These are phyloP conservation scores for Saccharomyces pastorianus DNA, from an alignment of 1,139 yeast genomes.

Conservation along the genomic window DNA sequence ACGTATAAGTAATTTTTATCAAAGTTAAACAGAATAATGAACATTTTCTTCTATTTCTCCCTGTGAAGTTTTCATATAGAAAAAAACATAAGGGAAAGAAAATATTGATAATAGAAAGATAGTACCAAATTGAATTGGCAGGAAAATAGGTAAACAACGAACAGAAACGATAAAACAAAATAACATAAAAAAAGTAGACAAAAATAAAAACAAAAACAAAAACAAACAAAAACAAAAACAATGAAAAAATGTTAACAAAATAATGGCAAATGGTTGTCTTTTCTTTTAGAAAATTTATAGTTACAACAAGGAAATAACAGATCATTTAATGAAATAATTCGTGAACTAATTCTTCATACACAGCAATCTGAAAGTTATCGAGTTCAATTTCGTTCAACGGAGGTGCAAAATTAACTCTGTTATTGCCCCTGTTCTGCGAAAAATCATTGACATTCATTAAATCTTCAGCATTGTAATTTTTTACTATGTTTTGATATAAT, in stretches of 20 bases:
- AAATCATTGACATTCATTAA: constrained; percentile 16
- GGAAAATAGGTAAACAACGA: background rate
- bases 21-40: background rate
- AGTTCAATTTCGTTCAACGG: constrained; percentile 25
- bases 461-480: constrained; percentile 25
- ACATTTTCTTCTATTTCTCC: background rate
- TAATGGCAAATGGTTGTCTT: background rate
- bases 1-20: background rate
- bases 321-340: constrained; percentile 13
- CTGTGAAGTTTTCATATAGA: background rate
- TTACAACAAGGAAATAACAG: background rate
- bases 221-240: background rate
- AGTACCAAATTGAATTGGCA: background rate
- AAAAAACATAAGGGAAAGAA: background rate
- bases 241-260: background rate
- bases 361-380: constrained; percentile 32
- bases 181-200: background rate
- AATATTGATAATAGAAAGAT: background rate
- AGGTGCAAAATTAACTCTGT: constrained; percentile 25
- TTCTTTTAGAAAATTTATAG: background rate
- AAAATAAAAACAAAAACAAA: background rate
- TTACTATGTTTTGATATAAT: constrained; percentile 31
- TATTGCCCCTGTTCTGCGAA: constrained; percentile 13
- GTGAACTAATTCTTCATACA: constrained; percentile 31
- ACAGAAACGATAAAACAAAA: background rate